Base-by-base conservation (phyloP, 176 grass and related monocot genomes). In the Avena insularis region DNA sequence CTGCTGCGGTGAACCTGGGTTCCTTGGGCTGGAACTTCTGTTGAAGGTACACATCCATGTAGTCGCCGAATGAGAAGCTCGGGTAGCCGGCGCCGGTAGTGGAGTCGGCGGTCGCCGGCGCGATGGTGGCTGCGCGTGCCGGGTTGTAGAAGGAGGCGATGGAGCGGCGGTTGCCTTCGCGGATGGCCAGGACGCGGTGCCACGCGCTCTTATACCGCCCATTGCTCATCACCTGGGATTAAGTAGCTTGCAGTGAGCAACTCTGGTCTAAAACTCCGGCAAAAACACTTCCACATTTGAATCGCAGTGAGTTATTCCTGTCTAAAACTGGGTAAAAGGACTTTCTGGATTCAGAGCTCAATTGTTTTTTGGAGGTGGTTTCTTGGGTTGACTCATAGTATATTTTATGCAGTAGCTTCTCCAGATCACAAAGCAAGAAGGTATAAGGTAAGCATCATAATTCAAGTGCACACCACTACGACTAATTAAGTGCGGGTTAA, bases 81-180 rank as follows among this genome's bases (percentile, higher is more conserved):
- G 96, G 96, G 61, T 98, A 98, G 48, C 58, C 63, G 47, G 6
- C 47, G n/a, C 5, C 19, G 20, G 69, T 21, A 40, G 10, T 45
- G 12, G 43, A 98, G 36, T 56, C 61, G 47, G 13, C 15, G 14
- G 49, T 63, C 2, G 80, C 90, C 12, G 91, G 93, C 23, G 88
- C 86, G 11, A 98, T 92, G 84, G 29, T 83, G 0, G 93, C 93
- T 43, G 88, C 75, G 23, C 71, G 72, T 64, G 91, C 89, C 2
- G 96, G 96, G 83, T 95, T 98, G 86, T 94, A 95, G 85, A 98
- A 98, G 54, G 96, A 93, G 19, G 96, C 96, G 40, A 98, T 62
- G 38, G 91, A 94, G 53, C 90, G 93, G 75, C 96, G 96, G 82
- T 93, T 95, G 71, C 90, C 84, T n/a, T 93, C 78, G 20, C 48